Evolutionary conservation across 83 land plant species (phyloP).

Genomic region (Picea abies): DNA sequence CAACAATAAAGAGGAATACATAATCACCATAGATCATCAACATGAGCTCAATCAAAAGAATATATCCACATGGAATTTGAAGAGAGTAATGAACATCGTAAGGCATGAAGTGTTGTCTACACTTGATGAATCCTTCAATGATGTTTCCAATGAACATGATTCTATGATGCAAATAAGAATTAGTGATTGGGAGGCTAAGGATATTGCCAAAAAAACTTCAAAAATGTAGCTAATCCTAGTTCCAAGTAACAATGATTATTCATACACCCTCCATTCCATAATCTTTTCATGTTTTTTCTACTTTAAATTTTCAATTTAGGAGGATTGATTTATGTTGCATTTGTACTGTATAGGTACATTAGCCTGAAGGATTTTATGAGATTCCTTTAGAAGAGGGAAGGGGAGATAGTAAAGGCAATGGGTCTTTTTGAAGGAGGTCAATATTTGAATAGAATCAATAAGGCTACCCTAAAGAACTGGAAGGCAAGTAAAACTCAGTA

Average conservation of each 20-base stretch:
- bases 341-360: conserved; percentile 41
- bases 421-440: conserved; percentile 54
- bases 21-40: too few species aligned
- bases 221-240: conserved; percentile 55
- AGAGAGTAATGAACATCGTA: too few species aligned
- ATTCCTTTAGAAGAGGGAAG: conserved; percentile 48
- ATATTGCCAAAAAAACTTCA: conserved; percentile 63
- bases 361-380: conserved; percentile 54
- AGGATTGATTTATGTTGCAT: neutral
- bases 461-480: too few species aligned
- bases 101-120: too few species aligned
- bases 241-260: conserved; percentile 42
- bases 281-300: neutral
- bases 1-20: conserved; percentile 21
- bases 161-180: conserved; percentile 39
- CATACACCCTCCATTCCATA: neutral
- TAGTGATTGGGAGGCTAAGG: conserved; percentile 58
- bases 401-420: conserved; percentile 63
- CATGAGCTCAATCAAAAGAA: too few species aligned
- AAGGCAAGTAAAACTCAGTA: too few species aligned
- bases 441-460: conserved; percentile 15
- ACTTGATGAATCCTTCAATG: neutral
- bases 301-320: neutral
- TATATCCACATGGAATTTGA: too few species aligned
- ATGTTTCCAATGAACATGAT: conserved; percentile 39